Evolutionary conservation across 2,329 filamentous ascomycete genomes (phyloP), one percentile per base, ranked within the genome.

Genomic region (Fusarium chuoi): DNA sequence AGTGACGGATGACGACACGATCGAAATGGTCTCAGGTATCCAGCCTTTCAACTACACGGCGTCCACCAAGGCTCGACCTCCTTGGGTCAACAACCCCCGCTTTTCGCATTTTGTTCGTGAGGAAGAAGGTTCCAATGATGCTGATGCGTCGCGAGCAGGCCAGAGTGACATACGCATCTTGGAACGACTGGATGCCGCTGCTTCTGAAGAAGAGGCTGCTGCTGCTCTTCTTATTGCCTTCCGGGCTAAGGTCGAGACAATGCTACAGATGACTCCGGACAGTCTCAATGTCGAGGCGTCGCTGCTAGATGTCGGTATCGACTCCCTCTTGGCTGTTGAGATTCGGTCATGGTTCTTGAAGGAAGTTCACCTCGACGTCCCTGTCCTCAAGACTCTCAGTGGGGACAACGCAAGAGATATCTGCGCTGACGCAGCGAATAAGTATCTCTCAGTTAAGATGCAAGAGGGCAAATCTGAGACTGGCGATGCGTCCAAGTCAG

Each of bases 301-400:
- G 2, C 1, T 62, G 3, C 12, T 62, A 1, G 59, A 62, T 7
- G 59, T 62, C 3, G 49, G 59, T 5, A 56, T 65, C 4, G 62
- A 65, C 35, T 65, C 62, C 1, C 46, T 65, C 11, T 15, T 65
- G 15, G 55, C 56, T 6, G 62, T 65, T 5, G 62, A 65, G 22
- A 52, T 65, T 3, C 56, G 62, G 3, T 65, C 62, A 8, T 65
- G 57, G 62, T 65, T 65, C 33, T 28, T 65, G 20, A 62, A 65
- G n/a, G 54, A 60, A 17, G 14, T 65, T 1, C 56, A 65, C 6
- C 46, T 65, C 15, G 54, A 65, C 7, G 58, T 62, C 1, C 62
- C 62, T 35, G 57, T 65, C 0, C 62, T 65, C 26, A 65, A 65
- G n/a, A 62, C 58, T 5, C 42, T 63, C 4, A 42, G 42, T 20